These are phyloP conservation scores for Desmodesmus armatus DNA, from an alignment of 139 green algal genomes.

Conservation along the genomic window DNA sequence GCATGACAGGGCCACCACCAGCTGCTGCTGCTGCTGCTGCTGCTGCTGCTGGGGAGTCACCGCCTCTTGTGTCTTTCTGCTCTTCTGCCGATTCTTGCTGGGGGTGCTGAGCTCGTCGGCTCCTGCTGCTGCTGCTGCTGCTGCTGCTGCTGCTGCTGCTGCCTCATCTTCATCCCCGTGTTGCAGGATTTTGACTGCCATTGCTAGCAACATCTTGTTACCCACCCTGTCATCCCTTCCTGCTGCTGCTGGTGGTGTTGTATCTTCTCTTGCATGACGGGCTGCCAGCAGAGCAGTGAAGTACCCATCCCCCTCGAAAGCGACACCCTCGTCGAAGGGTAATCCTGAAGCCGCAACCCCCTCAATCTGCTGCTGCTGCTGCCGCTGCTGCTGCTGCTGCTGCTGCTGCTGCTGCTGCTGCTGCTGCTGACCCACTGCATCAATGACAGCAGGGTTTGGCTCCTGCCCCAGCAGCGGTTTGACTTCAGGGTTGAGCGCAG, in stretches of 20 bases:
- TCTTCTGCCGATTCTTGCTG: neutral
- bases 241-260: neutral
- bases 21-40: slow-evolving; percentile 20
- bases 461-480: slow-evolving; percentile 7
- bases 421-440: neutral
- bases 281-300: neutral
- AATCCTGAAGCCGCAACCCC: no score
- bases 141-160: slow-evolving; percentile 36
- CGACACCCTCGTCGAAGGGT: no score
- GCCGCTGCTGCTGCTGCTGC: neutral
- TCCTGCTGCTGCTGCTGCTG: neutral
- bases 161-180: neutral
- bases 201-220: neutral
- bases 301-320: neutral
- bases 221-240: neutral
- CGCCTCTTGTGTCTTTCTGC: slow-evolving; percentile 10
- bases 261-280: neutral
- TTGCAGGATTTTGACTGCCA: neutral
- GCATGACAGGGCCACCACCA: neutral
- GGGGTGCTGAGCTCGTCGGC: neutral
- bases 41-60: neutral
- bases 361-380: neutral
- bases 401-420: neutral
- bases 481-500: slow-evolving; percentile 33
- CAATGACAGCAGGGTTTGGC: slow-evolving; percentile 30